Evolutionary conservation across 257 asterid species (phyloP).

Genomic region (Solanum sejunctum): DNA sequence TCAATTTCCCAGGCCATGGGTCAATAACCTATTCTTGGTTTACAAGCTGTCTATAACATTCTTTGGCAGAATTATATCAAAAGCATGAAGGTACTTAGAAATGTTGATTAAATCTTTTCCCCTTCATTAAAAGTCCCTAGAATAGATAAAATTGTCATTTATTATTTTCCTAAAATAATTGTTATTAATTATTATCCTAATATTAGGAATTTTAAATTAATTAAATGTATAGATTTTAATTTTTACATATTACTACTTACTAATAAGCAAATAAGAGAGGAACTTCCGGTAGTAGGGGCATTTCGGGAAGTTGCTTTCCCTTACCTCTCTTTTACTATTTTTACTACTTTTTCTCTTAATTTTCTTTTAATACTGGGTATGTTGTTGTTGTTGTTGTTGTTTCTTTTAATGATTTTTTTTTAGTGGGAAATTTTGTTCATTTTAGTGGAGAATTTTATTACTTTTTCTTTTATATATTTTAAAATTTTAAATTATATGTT

Average conservation of each 20-base stretch:
- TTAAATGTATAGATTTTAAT: not conserved
- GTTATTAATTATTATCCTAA: not conserved
- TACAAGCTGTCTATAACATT: not conserved
- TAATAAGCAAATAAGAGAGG: too few relatives aligned
- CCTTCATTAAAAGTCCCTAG: not conserved
- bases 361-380: too few relatives aligned
- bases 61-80: not conserved
- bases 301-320: too few relatives aligned
- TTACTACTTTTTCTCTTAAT: too few relatives aligned
- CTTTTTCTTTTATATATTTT: too few relatives aligned
- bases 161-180: not conserved
- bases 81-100: not conserved
- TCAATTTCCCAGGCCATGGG: not conserved
- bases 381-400: too few relatives aligned
- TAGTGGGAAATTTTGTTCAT: too few relatives aligned
- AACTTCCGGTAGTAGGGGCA: too few relatives aligned
- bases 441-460: too few relatives aligned
- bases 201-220: not conserved
- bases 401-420: too few relatives aligned
- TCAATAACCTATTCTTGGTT: not conserved
- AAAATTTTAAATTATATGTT: too few relatives aligned
- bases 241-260: not conserved
- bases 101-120: not conserved
- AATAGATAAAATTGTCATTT: not conserved
- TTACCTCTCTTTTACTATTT: too few relatives aligned